These are phyloP conservation scores for Paecilomyces variotii DNA, from an alignment of 2,329 filamentous ascomycete genomes.

Conservation along the genomic window DNA sequence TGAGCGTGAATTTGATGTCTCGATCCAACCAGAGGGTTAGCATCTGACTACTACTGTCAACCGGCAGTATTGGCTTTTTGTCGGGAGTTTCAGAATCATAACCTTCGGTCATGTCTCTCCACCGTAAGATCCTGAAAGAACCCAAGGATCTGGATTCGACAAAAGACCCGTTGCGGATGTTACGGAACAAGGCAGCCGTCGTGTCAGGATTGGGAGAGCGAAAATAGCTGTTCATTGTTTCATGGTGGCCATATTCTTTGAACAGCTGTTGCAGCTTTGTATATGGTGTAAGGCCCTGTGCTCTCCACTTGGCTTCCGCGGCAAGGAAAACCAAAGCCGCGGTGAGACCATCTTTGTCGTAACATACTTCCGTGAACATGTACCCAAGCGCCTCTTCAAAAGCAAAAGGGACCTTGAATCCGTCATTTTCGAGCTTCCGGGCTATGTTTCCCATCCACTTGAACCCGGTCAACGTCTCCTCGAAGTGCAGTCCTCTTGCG, in stretches of 20 bases:
- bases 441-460: constrained; percentile 61
- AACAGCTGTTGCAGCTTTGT: constrained; percentile 52
- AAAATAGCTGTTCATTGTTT: constrained; percentile 57
- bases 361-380: constrained; percentile 55
- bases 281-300: constrained; percentile 48
- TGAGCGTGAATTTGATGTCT: constrained; percentile 49
- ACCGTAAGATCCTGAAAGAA: constrained; percentile 45
- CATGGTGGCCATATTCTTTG: constrained; percentile 51
- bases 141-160: constrained; percentile 43
- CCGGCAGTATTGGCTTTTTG: constrained; percentile 47
- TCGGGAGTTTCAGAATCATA: constrained; percentile 50
- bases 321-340: constrained; percentile 53
- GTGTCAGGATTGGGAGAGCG: constrained; percentile 47
- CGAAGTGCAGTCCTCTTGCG: constrained; percentile 48
- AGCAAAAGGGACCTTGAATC: constrained; percentile 48
- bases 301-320: constrained; percentile 44
- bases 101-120: constrained; percentile 55
- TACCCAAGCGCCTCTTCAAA: constrained; percentile 61
- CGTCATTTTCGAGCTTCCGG: constrained; percentile 41
- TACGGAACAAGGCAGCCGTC: constrained; percentile 48
- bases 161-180: constrained; percentile 41
- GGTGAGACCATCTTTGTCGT: constrained; percentile 58
- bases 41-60: constrained; percentile 54
- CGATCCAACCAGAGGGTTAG: constrained; percentile 52
- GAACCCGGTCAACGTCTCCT: constrained; percentile 58